These are phyloP conservation scores for Tricladium varicosporioides DNA, from an alignment of 2,329 filamentous ascomycete genomes.

Conservation along the genomic window DNA sequence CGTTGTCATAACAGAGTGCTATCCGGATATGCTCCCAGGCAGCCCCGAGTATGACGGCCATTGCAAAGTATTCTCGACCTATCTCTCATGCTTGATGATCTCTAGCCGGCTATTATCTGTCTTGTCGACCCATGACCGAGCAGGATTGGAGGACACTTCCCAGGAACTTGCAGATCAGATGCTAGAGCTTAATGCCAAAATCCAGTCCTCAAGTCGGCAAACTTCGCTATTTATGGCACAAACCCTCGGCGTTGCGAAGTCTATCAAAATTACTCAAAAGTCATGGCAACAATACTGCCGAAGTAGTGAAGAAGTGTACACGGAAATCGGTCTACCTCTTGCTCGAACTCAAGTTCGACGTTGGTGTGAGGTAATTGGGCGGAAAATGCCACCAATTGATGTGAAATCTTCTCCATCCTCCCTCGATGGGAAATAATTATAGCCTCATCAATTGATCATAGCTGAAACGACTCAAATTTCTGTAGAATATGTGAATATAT, in stretches of 20 bases:
- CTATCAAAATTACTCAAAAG: slow-evolving; percentile 2
- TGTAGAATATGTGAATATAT: too few relatives aligned
- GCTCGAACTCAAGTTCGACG: neutral
- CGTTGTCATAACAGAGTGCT: neutral
- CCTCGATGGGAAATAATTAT: neutral
- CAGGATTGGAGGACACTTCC: slow-evolving; percentile 29
- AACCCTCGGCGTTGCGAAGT: slow-evolving; percentile 7
- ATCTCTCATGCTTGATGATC: slow-evolving; percentile 31
- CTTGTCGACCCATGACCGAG: slow-evolving; percentile 17
- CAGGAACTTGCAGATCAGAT: slow-evolving; percentile 31
- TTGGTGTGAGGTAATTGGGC: slow-evolving; percentile 3
- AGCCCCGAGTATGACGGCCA: slow-evolving; percentile 19
- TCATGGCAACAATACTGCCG: neutral
- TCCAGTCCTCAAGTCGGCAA: slow-evolving; percentile 13
- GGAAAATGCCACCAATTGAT: neutral
- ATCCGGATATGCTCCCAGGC: slow-evolving; percentile 12
- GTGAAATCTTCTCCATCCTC: neutral
- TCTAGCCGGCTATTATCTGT: slow-evolving; percentile 21
- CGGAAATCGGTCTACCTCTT: neutral
- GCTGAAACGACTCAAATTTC: neutral
- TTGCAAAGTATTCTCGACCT: slow-evolving; percentile 25
- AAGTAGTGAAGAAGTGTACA: neutral
- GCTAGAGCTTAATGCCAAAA: slow-evolving; percentile 29
- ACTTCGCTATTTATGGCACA: slow-evolving; percentile 26
- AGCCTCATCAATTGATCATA: neutral